Base-by-base conservation (phyloP, 441 rosid genomes). In the Corymbia citriodora region DNA sequence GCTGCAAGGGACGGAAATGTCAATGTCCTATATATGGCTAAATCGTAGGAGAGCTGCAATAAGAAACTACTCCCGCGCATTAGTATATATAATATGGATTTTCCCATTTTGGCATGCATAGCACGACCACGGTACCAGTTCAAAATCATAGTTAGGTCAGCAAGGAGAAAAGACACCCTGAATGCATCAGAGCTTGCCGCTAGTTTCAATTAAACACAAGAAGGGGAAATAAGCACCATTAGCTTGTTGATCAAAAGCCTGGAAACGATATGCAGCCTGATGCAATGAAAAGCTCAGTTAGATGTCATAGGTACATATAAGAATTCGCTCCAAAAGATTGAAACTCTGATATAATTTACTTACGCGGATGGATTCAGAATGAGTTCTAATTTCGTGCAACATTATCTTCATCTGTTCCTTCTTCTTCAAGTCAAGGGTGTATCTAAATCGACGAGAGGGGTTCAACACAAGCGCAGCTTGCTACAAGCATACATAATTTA, bases 401-500 rank as follows among this genome's bases (percentile, higher is more conserved):
- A 92, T 88, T 90, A 87, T 93, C 83, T 40, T 93, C 93, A 92
- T 94, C 92, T 98, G 98, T 91, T 98, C 99, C 93, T 95, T 96
- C 94, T 95, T 97, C 89, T 98, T 94, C 94, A 98, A 95, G 93
- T 98, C 99, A 92, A 96, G 93, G 55, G 99, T 98, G 90, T 98
- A 98, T 45, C 99, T 95, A 79, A 98, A 98, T 21, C 99, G 94
- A 74, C 99, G 97, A 59, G 99, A 93, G 91, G 95, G 97, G 94
- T 98, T 98, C 54, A 98, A 96, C 89, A 97, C 99, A 14, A 98
- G 93, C 1, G 99, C 97, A 49, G 99, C 99, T 96, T 96, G 95
- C 99, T 98, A 90, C 92, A 93, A 91, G 50, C 45, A 89, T n/a
- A 52, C 18, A 74, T 17, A 52, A 86, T 61, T 55, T 52, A 87